Percentiles rank a stretch among this genome's conserved stretches.
phyloP scores from a whole-genome alignment of 2,329 filamentous ascomycete species.

The Ambrosiella xylebori region DNA sequence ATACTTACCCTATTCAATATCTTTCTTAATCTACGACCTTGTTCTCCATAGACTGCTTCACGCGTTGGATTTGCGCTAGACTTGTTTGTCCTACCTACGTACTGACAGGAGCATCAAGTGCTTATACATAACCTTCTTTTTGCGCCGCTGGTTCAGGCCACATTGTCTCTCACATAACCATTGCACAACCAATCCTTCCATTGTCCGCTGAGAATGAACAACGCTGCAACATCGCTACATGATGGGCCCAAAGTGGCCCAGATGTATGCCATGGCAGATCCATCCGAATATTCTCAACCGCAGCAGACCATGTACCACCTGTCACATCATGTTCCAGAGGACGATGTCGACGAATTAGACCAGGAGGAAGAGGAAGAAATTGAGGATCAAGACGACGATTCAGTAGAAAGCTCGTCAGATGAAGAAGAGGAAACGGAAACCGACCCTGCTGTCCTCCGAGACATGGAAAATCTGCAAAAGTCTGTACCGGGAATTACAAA shows the following conservation, averaged over 20 bases:
- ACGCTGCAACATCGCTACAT: neutral
- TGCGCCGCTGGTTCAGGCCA: neutral
- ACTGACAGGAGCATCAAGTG: neutral
- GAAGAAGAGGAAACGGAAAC: conserved; percentile 41
- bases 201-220: neutral
- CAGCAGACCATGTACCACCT: conserved; percentile 4
- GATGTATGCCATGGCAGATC: conserved; percentile 11
- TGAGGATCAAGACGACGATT: conserved; percentile 26
- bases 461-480: conserved; percentile 71
- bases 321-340: conserved; percentile 15
- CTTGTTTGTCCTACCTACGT: neutral
- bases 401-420: conserved; percentile 14
- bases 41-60: neutral
- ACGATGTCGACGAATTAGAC: conserved; percentile 24
- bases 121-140: neutral
- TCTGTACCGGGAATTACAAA: conserved; percentile 71
- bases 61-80: neutral
- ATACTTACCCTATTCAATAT: too few species aligned
- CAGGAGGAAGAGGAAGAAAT: conserved; percentile 21
- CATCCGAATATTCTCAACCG: conserved; percentile 5
- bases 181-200: neutral
- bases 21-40: neutral
- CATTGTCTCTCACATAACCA: neutral
- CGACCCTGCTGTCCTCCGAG: conserved; percentile 55
- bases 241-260: conserved; percentile 8